These are phyloP conservation scores for Daphne laureola DNA, from an alignment of 441 rosid genomes.

Conservation along the genomic window DNA sequence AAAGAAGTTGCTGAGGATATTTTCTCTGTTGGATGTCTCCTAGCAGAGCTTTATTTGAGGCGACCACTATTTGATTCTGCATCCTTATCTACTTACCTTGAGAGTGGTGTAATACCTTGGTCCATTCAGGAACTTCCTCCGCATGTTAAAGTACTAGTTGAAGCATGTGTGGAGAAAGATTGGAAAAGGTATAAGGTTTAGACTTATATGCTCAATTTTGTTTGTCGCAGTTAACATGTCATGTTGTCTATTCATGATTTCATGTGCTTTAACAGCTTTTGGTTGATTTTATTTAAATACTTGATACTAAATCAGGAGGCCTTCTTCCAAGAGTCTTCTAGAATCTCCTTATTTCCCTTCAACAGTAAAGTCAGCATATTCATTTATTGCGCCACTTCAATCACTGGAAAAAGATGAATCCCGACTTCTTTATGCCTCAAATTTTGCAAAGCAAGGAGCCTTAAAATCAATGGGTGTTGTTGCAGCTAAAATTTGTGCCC, in stretches of 20 bases:
- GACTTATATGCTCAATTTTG: slow-evolving; percentile 12
- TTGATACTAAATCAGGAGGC: slow-evolving; percentile 62
- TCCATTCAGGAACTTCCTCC: slow-evolving; percentile 66
- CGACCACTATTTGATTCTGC: slow-evolving; percentile 70
- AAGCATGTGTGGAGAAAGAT: slow-evolving; percentile 74
- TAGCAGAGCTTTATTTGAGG: slow-evolving; percentile 75
- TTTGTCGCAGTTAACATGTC: slow-evolving; percentile 1
- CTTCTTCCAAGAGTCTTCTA: slow-evolving; percentile 65
- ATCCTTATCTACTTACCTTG: slow-evolving; percentile 49
- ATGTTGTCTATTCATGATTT: background rate
- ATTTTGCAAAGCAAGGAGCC: slow-evolving; percentile 81
- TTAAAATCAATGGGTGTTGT: slow-evolving; percentile 76
- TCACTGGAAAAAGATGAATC: slow-evolving; percentile 61
- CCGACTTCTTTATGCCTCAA: slow-evolving; percentile 74
- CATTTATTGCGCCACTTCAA: slow-evolving; percentile 84
- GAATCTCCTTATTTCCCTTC: slow-evolving; percentile 86
- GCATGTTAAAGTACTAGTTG: slow-evolving; percentile 56
- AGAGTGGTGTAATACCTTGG: slow-evolving; percentile 49
- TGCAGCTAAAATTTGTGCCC: slow-evolving; percentile 82
- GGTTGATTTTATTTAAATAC: slow-evolving; percentile 17
- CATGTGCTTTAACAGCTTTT: slow-evolving; percentile 1
- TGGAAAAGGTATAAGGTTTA: slow-evolving; percentile 50
- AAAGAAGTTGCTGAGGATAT: slow-evolving; percentile 54
- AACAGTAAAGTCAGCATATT: slow-evolving; percentile 70
- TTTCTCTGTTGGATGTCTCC: slow-evolving; percentile 76